Percentiles rank a stretch among this genome's conserved stretches.
These are phyloP conservation scores for Cryptococcus depauperatus DNA, from an alignment of 1,284 basidiomycete genomes.

Conservation along the genomic window DNA sequence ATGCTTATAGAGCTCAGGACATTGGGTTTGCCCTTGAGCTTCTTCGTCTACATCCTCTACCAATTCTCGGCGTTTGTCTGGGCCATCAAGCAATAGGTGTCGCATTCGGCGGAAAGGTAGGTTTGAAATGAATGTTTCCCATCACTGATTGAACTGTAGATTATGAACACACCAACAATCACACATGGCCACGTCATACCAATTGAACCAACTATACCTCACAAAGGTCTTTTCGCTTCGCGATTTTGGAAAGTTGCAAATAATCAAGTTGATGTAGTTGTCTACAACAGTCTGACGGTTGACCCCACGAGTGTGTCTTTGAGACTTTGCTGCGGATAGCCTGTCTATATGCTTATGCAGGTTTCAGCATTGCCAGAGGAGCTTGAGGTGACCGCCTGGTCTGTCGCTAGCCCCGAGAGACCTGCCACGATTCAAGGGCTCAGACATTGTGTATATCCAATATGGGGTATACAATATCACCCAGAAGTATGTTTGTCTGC, in stretches of 20 bases:
- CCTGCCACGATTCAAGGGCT: constrained; percentile 43
- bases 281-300: constrained; percentile 59
- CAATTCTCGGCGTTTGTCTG: constrained; percentile 61
- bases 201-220: constrained; percentile 43
- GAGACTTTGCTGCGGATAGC: neutral
- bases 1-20: constrained; percentile 23
- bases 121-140: no score
- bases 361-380: constrained; percentile 43
- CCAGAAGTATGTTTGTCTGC: constrained; percentile 56
- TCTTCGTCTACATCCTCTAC: constrained; percentile 31
- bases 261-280: constrained; percentile 59
- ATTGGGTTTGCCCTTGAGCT: constrained; percentile 43
- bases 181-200: constrained; percentile 69
- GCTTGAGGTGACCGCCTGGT: constrained; percentile 48
- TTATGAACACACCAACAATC: constrained; percentile 42
- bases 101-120: constrained; percentile 59
- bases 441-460: constrained; percentile 59
- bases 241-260: constrained; percentile 15
- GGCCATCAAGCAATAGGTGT: constrained; percentile 84
- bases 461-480: constrained; percentile 94
- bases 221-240: constrained; percentile 30
- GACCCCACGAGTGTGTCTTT: constrained; percentile 36
- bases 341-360: constrained; percentile 2
- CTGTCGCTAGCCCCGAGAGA: constrained; percentile 22
- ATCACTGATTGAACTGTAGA: no score